Base-by-base conservation (phyloP, 108 stramenopile species). In the Skeletonema costatum region DNA sequence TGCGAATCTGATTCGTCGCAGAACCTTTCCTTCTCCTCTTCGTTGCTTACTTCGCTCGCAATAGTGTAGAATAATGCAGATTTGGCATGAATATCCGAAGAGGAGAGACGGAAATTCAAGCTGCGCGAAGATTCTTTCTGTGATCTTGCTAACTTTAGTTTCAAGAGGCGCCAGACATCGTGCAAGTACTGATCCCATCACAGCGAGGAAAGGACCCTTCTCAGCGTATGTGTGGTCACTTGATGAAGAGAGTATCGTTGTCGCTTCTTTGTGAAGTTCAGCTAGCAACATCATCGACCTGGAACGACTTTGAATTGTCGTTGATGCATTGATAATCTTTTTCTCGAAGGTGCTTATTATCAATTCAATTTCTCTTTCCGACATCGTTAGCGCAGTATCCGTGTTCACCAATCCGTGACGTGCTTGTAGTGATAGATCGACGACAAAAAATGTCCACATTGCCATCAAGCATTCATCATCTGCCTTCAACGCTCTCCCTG, bases 81-180 rank as follows among this genome's bases (percentile, higher is more conserved):
- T 63, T 82, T 82, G 1, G 48, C 53, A 56, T 66, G 64, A 41
- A 65, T 68, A 65, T 82, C 81, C 13, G 74, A 70, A 32, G 74
- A 69, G 9, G 74, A 71, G 19, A 82, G 60, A 31, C 70, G 70
- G 17, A 67, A 65, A 42, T 61, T 66, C 42, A 75, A 66, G 38
- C 66, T 60, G 41, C 63, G 63, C 5, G 74, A 36, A 30, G 46
- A 16, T 2, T 75, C 80, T 31, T 70, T 62, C 29, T 65, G 42
- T 35, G 39, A 32, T 29, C 48, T 39, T 48, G 74, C 66, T 60
- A 75, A 32, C 39, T 30, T 75, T 0, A 53, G n/a, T 29, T 29
- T 75, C 81, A 56, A 82, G 70, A 25, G 74, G 74, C 17, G 81
- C 81, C 17, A 71, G 51, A 30, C 81, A 82, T 6, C 70, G 64